Evolutionary conservation across 2,329 filamentous ascomycete genomes (phyloP), one percentile per base, ranked within the genome.

Genomic region (Colletotrichum lupini): DNA sequence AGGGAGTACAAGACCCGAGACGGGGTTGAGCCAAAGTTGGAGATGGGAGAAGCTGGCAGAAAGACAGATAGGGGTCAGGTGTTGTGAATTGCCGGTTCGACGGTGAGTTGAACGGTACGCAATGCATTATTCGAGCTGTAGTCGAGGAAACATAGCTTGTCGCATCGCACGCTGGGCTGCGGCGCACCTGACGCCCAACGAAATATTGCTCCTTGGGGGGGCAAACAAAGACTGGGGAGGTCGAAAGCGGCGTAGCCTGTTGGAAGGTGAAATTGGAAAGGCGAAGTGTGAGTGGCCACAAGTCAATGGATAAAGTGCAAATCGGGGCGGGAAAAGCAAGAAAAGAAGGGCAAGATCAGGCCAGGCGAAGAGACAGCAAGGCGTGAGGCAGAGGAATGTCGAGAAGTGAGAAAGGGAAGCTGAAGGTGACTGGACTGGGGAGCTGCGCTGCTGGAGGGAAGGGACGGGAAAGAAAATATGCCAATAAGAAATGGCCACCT

Each of bases 131-230:
- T 61, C 67, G 57, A 63, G 52, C 58, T 61, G 53, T 60, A 60
- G 60, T 26, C 46, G 60, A 70, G 71, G 61, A 70, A 71, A 73
- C 71, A 70, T 73, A 60, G 61, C 71, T 71, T 66, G 67, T 66
- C 67, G 71, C 71, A 71, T 73, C 67, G 70, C 53, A 60, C 32
- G 30, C 60, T 63, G 30, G 30, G 69, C 58, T 58, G 53, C 69
- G 35, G 46, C 60, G 42, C 42, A 71, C 59, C 53, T 64, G 37
- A 64, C 49, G 30, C 37, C 59, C 59, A 58, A 53, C 22, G 28
- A 65, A 37, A 30, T 42, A 59, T 32, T 63, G n/a, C 42, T 22
- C 22, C 19, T 49, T 1, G 16, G 6, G 16, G 42, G 42, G 42
- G 42, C 28, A 55, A 26, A 49, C 61, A 28, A 37, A n/a, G 61